Base-by-base conservation (phyloP, 2,329 filamentous ascomycete genomes). In the Sporothrix globosa region DNA sequence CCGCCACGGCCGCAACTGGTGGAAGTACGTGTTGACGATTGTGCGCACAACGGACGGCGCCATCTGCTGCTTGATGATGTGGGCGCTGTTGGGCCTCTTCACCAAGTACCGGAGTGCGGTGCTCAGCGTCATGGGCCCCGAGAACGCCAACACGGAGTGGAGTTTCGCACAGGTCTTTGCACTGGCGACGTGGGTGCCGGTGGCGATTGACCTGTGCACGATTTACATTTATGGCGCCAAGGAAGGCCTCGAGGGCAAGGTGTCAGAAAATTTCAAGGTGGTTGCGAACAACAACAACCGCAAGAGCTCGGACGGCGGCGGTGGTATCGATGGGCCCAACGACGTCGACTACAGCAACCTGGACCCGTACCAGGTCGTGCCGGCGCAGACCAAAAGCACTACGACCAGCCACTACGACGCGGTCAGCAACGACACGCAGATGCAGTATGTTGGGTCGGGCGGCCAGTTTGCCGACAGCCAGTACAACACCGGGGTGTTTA, bases 141-240 rank as follows among this genome's bases (percentile, higher is more conserved):
- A 72, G 9, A 74, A 77, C 63, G 67, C 73, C 41, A 73, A 77
- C 39, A 17, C 5, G 4, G 11, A 72, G 27, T 79, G 78, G 77
- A 77, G 75, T 4, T 79, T 79, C 63, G 75, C 77, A 0, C 77
- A 79, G 71, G 76, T 78, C 3, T 70, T 79, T 3, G 73, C 77
- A 0, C 66, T 79, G 21, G 75, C 76, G 4, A 76, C 76, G 0
- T 79, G 78, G 77, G 72, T 75, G 10, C 76, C 78, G 0, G 74
- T 78, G 1, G 41, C 74, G 0, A 74, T 78, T 5, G 77, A 78
- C 19, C 67, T 78, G n/a, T 56, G 69, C 1, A 73, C 74, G 30
- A 73, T 77, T 2, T 73, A 76, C 21, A 74, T 75, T 1, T 76
- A 69, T 9, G 67, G 67, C n/a, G 67, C 67, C 5, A 17, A 61